Evolutionary conservation across 129 eudicot species (phyloP), one percentile per base, ranked within the genome.

Genomic region (Centrapalus pauciflorus): DNA sequence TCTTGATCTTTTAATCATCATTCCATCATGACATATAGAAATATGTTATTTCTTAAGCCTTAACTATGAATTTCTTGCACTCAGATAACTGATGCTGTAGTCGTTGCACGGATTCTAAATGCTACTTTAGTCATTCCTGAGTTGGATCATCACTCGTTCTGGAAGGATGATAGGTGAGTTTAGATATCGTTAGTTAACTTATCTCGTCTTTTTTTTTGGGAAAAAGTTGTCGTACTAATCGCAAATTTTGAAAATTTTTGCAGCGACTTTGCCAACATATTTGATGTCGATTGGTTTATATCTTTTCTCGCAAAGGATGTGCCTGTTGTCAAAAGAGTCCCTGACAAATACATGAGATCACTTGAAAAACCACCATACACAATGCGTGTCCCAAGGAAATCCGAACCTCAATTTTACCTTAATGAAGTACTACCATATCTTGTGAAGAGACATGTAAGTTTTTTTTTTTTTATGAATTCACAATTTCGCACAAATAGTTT

Each of bases 351-450:
- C 34, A 93, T 88, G 98, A 81, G 95, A 73, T 88, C 95, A 33
- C 88, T 93, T 92, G 92, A 88, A 17, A 88, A 84, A 74, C 95
- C 95, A 28, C 98, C 98, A 11, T 93, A 93, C 61, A 93, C 96
- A n/a, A 93, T 93, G 98, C 95, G 98, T 14, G 98, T 93, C 60
- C 98, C 98, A 8, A 72, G 98, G 60, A 93, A 80, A 84, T 93
- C 98, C 24, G 96, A 90, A 61, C 92, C 98, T 48, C 87, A 78
- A 48, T 90, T 85, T 84, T 93, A 93, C 64, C 70, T 88, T 3
- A 88, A 88, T 56, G 82, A 85, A 84, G 98, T 93, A 4, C 58
- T 93, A 56, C 98, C 98, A 6, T 81, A 81, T 74, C 91, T 93
- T 25, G 7, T 64, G 66, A 84, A 90, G 77, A 83, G 98, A 82